Evolutionary conservation across 805 yeast genomes (phyloP).

Genomic region (Candida orba): DNA sequence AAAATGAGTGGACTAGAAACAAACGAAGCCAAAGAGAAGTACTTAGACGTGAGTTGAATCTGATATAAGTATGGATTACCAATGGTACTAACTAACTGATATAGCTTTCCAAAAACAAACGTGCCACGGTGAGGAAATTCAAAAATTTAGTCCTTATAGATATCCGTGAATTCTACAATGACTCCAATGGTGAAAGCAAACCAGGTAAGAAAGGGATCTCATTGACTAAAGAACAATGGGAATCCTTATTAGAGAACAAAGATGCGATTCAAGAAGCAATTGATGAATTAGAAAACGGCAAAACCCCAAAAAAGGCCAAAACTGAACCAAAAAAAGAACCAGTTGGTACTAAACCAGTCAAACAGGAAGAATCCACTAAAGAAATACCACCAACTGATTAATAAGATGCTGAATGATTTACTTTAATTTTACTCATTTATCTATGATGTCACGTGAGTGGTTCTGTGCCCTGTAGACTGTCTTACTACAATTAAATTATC

Average conservation of each 20-base stretch:
- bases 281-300: constrained; percentile 23
- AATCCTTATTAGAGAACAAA: constrained; percentile 35
- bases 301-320: constrained; percentile 23
- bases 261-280: constrained; percentile 47
- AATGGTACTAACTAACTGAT: not conserved
- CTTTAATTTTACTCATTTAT: not conserved
- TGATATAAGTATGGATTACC: too few relatives aligned
- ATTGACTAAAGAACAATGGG: constrained; percentile 51
- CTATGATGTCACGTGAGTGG: not conserved
- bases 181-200: constrained; percentile 49
- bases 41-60: constrained; percentile 5
- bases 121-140: constrained; percentile 67
- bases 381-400: not conserved
- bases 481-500: too few relatives aligned
- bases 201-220: constrained; percentile 83
- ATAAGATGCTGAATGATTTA: not conserved
- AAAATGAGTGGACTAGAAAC: constrained; percentile 3
- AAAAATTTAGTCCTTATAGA: constrained; percentile 65
- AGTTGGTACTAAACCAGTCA: constrained; percentile 21
- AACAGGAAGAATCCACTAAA: constrained; percentile 22
- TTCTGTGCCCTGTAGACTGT: not conserved
- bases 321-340: constrained; percentile 11
- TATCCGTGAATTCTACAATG: constrained; percentile 70
- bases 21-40: constrained; percentile 4
- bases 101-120: constrained; percentile 52